Base-by-base conservation (phyloP, 2,329 filamentous ascomycete genomes). In the Diaporthe eres region DNA sequence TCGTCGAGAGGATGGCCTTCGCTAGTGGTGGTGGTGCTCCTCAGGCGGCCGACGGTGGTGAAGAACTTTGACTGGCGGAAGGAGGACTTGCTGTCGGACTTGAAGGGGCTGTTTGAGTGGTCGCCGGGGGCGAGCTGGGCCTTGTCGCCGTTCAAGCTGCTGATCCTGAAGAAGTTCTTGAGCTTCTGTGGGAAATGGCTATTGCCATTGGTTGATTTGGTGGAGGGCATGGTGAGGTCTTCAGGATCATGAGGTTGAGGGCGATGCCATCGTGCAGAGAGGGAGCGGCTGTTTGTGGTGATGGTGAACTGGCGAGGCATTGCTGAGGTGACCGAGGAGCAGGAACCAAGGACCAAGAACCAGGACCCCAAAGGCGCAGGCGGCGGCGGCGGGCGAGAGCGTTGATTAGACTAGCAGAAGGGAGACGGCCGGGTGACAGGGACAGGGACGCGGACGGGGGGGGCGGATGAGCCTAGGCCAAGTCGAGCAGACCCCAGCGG, bases 1-100 rank as follows among this genome's bases (percentile, higher is more conserved):
- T 98, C 96, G 80, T 98, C 96, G 78, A 98, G 90, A 75, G 93
- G 91, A 82, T 98, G 95, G 80, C 96, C 96, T 85, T 98, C 96
- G 85, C 95, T 98, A 79, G 95, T 95, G 74, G 97, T 94, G 37
- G 96, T 98, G 76, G 94, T 93, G 49, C 95, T 97, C 81, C 96
- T 92, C 83, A 96, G 95, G 80, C 96, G 94, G 82, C 94, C 94
- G 82, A 97, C 95, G 80, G 94, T 93, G 75, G 93, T 95, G 81
- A 98, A 94, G 87, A 98, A 98, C 81, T 95, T 92, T 79, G 94
- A 97, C 84, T 97, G 95, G 80, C 95, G 92, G 83, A 95, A 94
- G 73, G 91, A 89, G 79, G 89, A 90, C 84, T 94, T 95, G 80
- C 85, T 85, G 80, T 94, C 91, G 77, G 89, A 85, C 83, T 91